A percentile compares a stretch with the other conserved stretches of the same genome.
These are phyloP conservation scores for Ceratobasidium sp. DNA, from an alignment of 1,284 basidiomycete genomes.

Conservation along the genomic window DNA sequence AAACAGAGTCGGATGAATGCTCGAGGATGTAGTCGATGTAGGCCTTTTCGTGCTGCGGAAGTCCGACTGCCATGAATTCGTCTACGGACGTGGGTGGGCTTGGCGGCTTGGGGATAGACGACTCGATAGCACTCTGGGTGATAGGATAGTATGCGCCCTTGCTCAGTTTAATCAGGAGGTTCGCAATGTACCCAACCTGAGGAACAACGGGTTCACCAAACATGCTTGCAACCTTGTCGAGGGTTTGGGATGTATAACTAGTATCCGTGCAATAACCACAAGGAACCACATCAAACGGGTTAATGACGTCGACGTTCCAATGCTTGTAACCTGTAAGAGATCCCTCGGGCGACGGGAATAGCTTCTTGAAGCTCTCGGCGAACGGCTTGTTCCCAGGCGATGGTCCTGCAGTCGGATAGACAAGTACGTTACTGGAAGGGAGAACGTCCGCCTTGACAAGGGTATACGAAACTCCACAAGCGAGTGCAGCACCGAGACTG, in stretches of 20 bases:
- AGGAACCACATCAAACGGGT: slow-evolving; percentile 24
- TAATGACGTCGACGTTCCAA: slow-evolving; percentile 38
- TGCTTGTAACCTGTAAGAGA: not conserved
- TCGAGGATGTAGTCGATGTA: too few relatives aligned
- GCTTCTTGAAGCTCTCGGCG: not conserved
- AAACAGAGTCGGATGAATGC: too few relatives aligned
- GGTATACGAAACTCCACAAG: slow-evolving; percentile 9
- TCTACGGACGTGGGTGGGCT: too few relatives aligned
- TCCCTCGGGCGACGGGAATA: slow-evolving; percentile 9
- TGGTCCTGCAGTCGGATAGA: slow-evolving; percentile 19
- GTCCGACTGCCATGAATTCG: too few relatives aligned
- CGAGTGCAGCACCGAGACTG: slow-evolving; percentile 32
- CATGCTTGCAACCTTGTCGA: too few relatives aligned
- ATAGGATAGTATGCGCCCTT: too few relatives aligned
- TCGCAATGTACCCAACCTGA: too few relatives aligned
- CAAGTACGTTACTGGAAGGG: not conserved
- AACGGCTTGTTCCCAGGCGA: slow-evolving; percentile 31
- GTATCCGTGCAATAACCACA: slow-evolving; percentile 2
- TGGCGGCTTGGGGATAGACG: too few relatives aligned
- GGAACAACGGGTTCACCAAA: too few relatives aligned
- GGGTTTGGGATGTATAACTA: not conserved
- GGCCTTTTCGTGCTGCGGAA: too few relatives aligned
- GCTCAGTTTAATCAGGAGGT: too few relatives aligned
- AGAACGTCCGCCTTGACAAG: not conserved
- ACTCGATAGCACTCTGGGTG: too few relatives aligned